These are phyloP conservation scores for Onygenales sp. DNA, from an alignment of 2,329 filamentous ascomycete species.

Conservation along the genomic window DNA sequence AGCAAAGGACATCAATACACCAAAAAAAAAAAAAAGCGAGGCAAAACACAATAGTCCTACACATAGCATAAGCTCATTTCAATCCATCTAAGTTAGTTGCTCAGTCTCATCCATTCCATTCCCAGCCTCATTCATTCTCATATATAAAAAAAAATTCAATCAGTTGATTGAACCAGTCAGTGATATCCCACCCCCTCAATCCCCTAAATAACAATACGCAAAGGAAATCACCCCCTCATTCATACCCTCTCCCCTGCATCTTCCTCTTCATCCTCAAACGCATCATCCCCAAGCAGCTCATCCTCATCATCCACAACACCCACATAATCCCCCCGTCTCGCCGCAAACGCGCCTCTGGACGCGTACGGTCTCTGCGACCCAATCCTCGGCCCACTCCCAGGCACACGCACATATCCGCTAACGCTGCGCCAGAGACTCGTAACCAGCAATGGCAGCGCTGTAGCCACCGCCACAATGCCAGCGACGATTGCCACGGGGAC, in stretches of 20 bases:
- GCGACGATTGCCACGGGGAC: slow-evolving; percentile 73
- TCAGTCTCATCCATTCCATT: not conserved
- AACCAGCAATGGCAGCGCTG: slow-evolving; percentile 62
- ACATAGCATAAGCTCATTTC: too few species aligned
- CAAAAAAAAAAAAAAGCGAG: too few species aligned
- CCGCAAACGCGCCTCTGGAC: slow-evolving; percentile 78
- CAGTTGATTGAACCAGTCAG: too few species aligned
- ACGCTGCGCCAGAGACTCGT: slow-evolving; percentile 63
- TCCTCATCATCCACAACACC: slow-evolving; percentile 89
- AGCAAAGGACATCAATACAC: too few species aligned
- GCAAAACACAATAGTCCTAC: too few species aligned
- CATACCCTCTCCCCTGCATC: slow-evolving; percentile 29
- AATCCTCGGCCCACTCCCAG: slow-evolving; percentile 26
- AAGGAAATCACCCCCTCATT: not conserved
- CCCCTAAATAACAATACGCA: not conserved
- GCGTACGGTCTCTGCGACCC: slow-evolving; percentile 64
- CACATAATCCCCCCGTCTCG: slow-evolving; percentile 77
- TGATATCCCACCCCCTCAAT: not conserved
- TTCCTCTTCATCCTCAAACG: slow-evolving; percentile 88
- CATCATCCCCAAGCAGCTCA: slow-evolving; percentile 75
- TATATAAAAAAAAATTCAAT: not conserved
- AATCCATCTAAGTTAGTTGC: too few species aligned
- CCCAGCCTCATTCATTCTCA: not conserved
- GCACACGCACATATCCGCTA: slow-evolving; percentile 37
- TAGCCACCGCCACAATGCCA: slow-evolving; percentile 67